Evolutionary conservation across 2,329 filamentous ascomycete genomes (phyloP).

Genomic region (Neurospora crassa): DNA sequence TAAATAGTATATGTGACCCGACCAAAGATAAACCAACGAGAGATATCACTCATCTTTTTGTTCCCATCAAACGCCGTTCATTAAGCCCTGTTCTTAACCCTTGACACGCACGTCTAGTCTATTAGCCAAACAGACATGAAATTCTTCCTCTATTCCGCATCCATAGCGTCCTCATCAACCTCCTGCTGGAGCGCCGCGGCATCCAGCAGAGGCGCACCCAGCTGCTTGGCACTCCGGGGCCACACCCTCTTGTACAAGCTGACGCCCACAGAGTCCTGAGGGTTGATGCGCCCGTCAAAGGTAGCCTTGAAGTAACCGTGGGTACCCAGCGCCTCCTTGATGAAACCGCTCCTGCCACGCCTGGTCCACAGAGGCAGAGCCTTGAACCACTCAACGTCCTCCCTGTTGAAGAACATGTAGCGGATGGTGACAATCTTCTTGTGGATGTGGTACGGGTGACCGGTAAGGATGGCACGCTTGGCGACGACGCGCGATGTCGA

Average conservation of each 20-base stretch:
- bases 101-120: background rate
- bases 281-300: conserved; percentile 93
- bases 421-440: conserved; percentile 93
- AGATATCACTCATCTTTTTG: conserved; percentile 7
- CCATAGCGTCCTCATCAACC: conserved; percentile 28
- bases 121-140: background rate
- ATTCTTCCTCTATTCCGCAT: conserved; percentile 16
- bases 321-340: conserved; percentile 91
- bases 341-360: conserved; percentile 75
- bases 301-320: conserved; percentile 99
- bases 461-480: conserved; percentile 88
- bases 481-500: conserved; percentile 72
- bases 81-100: conserved; percentile 1
- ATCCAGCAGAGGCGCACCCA: conserved; percentile 32
- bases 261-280: conserved; percentile 86
- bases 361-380: conserved; percentile 91
- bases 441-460: conserved; percentile 97
- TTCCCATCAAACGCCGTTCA: conserved; percentile 10
- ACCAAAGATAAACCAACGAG: background rate
- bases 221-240: conserved; percentile 55
- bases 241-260: conserved; percentile 81
- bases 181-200: conserved; percentile 10
- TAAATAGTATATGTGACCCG: background rate
- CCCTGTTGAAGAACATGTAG: conserved; percentile 99
- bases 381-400: conserved; percentile 97